Base-by-base conservation (phyloP, 2,329 filamentous ascomycete genomes). In the Botryotinia convoluta region DNA sequence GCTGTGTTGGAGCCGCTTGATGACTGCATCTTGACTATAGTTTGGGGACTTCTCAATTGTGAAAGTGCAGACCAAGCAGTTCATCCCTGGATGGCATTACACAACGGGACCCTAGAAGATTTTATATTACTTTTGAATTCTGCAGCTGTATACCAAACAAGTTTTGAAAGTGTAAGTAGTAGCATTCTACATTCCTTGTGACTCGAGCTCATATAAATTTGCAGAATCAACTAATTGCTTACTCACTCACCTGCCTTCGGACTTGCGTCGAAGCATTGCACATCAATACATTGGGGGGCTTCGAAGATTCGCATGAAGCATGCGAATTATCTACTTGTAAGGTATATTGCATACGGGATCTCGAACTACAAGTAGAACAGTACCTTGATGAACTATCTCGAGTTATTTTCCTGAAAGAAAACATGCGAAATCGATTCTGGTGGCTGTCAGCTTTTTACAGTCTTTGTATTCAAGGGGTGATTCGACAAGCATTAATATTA, bases 211-310 rank as follows among this genome's bases (percentile, higher is more conserved):
- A 73, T 32, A 3, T 65, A 7, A 62, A 51, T 37, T 10, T 51
- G 14, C 57, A 77, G 75, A 71, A 77, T n/a, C 74, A 75, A 64
- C n/a, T 77, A 16, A 76, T 77, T 59, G 72, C 76, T 10, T 73
- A 77, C 42, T 75, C 76, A n/a, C 62, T 77, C 4, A 75, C 74
- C 22, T 77, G 76, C 64, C 69, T 77, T 59, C 73, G 76, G 18
- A 74, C 37, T 26, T 77, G 72, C 44, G 61, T 75, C 26, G 74
- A 77, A 64, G 72, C 73, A 18, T 65, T 77, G 12, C 74, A 73
- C 42, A 42, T 57, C 26, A 62, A 76, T 37, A 22, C 59, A 20
- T 26, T 35, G 16, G 39, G 51, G 12, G 37, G 71, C 57, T 69
- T 67, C 32, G 51, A 37, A 35, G 29, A 16, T 42, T 39, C 45